A percentile compares a stretch with the other conserved stretches of the same genome.
Conservation (phyloP, 441 rosid species). For the Gossypium lobatum region DNA sequence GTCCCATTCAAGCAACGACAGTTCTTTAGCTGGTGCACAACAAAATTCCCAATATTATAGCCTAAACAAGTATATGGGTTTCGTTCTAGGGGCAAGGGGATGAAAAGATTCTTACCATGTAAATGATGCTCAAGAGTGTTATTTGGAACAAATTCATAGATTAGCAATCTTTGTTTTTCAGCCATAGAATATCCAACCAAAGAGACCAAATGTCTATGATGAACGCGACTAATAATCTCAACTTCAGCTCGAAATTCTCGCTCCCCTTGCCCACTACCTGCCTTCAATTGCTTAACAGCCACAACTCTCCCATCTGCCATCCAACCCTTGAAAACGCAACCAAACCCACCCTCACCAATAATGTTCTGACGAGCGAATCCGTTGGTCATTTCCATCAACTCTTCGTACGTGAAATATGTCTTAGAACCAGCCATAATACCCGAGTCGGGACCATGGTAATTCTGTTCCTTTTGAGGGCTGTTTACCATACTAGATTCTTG, state of each 20-base stretch:
- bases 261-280: conserved; percentile 87
- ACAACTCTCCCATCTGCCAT: conserved; percentile 49
- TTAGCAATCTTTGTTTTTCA: conserved; percentile 56
- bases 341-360: conserved; percentile 90
- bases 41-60: not conserved
- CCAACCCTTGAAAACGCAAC: conserved; percentile 65
- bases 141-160: conserved; percentile 81
- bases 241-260: conserved; percentile 89
- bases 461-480: conserved; percentile 33
- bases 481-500: conserved; percentile 29
- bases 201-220: conserved; percentile 83
- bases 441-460: conserved; percentile 35
- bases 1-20: conserved; percentile 62
- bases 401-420: conserved; percentile 61
- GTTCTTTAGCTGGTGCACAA: conserved; percentile 30
- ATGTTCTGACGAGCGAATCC: conserved; percentile 63
- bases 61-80: conserved; percentile 16
- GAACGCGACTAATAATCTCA: conserved; percentile 87
- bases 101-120: conserved; percentile 40
- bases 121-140: conserved; percentile 79
- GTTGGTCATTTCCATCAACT: conserved; percentile 59
- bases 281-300: conserved; percentile 86
- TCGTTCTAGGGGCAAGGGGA: conserved; percentile 30
- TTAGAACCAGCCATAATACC: conserved; percentile 35
- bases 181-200: conserved; percentile 70